Percentiles rank a stretch among this genome's conserved stretches.
These are phyloP conservation scores for Xylariales sp. DNA, from an alignment of 2,329 filamentous ascomycete genomes.

Conservation along the genomic window DNA sequence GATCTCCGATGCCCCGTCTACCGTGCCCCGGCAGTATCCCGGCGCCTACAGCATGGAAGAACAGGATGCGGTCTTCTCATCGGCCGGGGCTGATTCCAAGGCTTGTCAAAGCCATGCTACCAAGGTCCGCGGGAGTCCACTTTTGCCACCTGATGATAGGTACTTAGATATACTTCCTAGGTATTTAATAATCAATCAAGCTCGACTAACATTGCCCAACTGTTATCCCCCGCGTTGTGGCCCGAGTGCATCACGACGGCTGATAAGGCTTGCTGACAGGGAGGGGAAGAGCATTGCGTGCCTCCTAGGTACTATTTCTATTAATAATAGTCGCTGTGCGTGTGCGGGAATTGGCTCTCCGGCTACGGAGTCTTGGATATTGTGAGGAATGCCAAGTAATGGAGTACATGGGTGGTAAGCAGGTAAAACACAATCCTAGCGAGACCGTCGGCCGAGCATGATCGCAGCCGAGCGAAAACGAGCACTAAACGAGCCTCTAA, in stretches of 20 bases:
- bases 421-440: neutral
- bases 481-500: neutral
- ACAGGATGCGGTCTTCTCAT: slow-evolving; percentile 1
- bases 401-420: neutral
- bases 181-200: neutral
- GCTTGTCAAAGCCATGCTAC: neutral
- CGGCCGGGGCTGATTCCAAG: neutral
- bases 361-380: slow-evolving; percentile 1
- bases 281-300: no score
- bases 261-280: neutral
- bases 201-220: neutral
- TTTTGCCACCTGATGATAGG: slow-evolving; percentile 1
- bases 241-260: neutral
- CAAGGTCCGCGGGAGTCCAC: neutral
- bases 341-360: neutral
- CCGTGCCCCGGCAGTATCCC: slow-evolving; percentile 5
- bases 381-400: neutral
- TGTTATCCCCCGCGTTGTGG: no score
- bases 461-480: neutral
- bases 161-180: neutral
- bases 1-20: slow-evolving; percentile 4
- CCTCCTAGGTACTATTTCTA: neutral
- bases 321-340: neutral
- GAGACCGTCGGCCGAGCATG: neutral
- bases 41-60: slow-evolving; percentile 6